Conservation (phyloP, 495 filamentous ascomycete species). For the Immersiella caudata region DNA sequence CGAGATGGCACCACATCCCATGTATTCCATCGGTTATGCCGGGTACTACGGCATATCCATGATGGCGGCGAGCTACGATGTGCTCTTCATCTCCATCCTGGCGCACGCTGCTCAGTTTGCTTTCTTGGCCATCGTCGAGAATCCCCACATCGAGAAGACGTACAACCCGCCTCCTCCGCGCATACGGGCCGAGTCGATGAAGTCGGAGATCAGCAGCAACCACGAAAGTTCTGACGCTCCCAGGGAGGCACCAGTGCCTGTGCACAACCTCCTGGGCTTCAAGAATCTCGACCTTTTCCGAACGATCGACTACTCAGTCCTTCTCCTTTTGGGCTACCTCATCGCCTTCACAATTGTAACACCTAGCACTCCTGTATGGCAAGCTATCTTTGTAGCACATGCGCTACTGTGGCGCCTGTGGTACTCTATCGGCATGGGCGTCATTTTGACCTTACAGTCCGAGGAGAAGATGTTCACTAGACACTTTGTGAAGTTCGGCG, state of each 20-base stretch:
- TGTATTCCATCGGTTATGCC: conserved; percentile 98
- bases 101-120: conserved; percentile 94
- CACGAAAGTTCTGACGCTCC: conserved; percentile 22
- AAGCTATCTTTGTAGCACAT: conserved; percentile 77
- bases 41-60: conserved; percentile 99
- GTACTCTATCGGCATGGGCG: conserved; percentile 88
- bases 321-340: conserved; percentile 75
- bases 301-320: conserved; percentile 76
- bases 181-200: conserved; percentile 48
- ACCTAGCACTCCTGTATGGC: conserved; percentile 72
- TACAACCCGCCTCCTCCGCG: conserved; percentile 89
- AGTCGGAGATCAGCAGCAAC: conserved; percentile 44
- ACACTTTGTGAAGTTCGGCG: conserved; percentile 96
- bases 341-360: conserved; percentile 71
- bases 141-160: conserved; percentile 97
- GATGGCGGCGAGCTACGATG: conserved; percentile 96
- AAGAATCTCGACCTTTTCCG: conserved; percentile 86
- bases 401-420: conserved; percentile 85
- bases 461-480: conserved; percentile 90
- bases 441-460: conserved; percentile 82
- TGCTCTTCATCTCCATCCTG: conserved; percentile 92
- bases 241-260: conserved; percentile 55
- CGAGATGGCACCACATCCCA: conserved; percentile 98
- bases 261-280: conserved; percentile 80
- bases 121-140: conserved; percentile 88